Conservation (phyloP, 2,329 filamentous ascomycete species). For the Neonectria coccinea region DNA sequence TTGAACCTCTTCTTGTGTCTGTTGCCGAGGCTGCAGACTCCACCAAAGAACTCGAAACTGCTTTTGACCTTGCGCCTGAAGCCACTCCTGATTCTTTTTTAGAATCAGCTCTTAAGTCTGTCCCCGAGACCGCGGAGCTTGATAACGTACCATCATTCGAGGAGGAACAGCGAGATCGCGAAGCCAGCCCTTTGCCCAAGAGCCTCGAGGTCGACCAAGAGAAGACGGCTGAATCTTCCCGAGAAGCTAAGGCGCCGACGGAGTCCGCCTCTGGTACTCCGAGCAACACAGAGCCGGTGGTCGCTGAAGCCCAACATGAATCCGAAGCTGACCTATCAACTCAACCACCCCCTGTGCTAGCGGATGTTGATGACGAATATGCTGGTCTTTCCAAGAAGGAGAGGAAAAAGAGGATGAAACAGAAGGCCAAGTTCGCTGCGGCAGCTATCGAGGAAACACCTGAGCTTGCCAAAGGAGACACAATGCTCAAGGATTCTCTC, state of each 20-base stretch:
- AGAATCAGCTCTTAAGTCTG: neutral
- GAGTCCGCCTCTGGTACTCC: neutral
- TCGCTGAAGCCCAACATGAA: constrained; percentile 4
- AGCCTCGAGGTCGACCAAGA: neutral
- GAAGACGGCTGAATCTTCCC: neutral
- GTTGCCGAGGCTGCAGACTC: neutral
- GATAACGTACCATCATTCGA: neutral
- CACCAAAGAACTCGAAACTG: neutral
- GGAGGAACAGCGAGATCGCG: neutral
- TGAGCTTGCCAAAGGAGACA: neutral
- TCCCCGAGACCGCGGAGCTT: constrained; percentile 1
- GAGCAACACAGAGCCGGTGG: neutral
- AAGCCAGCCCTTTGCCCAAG: neutral
- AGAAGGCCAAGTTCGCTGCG: constrained; percentile 18
- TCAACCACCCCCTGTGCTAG: neutral
- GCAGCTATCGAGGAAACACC: neutral
- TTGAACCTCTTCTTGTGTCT: neutral
- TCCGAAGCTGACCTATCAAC: constrained; percentile 1
- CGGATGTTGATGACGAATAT: neutral
- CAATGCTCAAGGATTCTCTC: neutral
- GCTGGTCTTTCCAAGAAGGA: constrained; percentile 36
- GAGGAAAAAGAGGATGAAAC: constrained; percentile 34
- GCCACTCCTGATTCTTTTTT: neutral
- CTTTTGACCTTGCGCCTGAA: neutral
- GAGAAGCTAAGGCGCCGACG: neutral